Conservation (phyloP, 2,329 filamentous ascomycete genomes). For the Colletotrichum tamarilloi region DNA sequence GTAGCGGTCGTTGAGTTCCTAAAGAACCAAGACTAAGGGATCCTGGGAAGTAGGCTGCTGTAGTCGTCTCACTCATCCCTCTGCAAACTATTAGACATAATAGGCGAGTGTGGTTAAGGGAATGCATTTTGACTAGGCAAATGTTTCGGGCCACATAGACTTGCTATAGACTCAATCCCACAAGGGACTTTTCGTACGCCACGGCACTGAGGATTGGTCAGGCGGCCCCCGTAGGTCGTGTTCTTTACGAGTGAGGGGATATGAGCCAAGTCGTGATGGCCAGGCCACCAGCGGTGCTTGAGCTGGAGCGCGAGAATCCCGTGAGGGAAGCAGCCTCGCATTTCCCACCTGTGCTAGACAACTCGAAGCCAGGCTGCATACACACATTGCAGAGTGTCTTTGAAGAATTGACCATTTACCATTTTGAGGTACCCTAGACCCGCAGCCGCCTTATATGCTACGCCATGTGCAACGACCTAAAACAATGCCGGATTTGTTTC, state of each 20-base stretch:
- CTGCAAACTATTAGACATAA: not conserved
- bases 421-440: conserved; percentile 51
- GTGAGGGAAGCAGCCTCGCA: not conserved
- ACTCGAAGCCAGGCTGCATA: conserved; percentile 13
- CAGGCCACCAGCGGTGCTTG: not conserved
- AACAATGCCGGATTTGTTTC: conserved; percentile 47
- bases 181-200: not conserved
- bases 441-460: conserved; percentile 55
- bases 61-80: not conserved
- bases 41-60: not conserved
- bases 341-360: too few relatives aligned
- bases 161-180: not conserved
- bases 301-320: not conserved
- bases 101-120: not conserved
- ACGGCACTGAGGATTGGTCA: not conserved
- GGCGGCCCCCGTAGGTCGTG: not conserved
- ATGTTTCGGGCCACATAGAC: not conserved
- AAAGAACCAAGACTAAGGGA: conserved; percentile 55
- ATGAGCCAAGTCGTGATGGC: not conserved
- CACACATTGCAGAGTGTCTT: conserved; percentile 25
- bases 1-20: conserved; percentile 74
- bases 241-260: not conserved
- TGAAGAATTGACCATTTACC: conserved; percentile 37
- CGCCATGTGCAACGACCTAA: conserved; percentile 57
- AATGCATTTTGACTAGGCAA: not conserved